Conservation (phyloP, 2,329 filamentous ascomycete genomes). For the Davidsoniella neocaledoniae region DNA sequence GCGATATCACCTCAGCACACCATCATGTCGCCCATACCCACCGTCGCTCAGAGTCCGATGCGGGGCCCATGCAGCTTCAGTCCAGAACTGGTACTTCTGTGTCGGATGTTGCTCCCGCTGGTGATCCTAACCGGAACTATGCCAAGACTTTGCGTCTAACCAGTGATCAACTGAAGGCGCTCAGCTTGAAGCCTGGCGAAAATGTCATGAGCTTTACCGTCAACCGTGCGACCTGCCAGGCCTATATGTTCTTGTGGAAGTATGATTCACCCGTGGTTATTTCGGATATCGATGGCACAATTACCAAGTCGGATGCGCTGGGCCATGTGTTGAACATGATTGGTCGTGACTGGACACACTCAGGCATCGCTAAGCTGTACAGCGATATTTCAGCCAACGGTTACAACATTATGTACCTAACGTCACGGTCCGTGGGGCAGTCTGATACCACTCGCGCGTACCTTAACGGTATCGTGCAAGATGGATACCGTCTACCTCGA, state of each 20-base stretch:
- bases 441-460: constrained; percentile 83
- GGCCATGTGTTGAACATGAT: constrained; percentile 95
- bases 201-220: constrained; percentile 95
- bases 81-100: constrained; percentile 28
- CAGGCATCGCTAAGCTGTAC: constrained; percentile 92
- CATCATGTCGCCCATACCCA: constrained; percentile 24
- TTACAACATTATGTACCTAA: constrained; percentile 98
- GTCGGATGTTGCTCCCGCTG: constrained; percentile 45
- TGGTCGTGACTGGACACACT: constrained; percentile 93
- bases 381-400: constrained; percentile 89
- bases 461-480: constrained; percentile 75
- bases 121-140: constrained; percentile 70
- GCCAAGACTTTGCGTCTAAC: constrained; percentile 92
- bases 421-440: constrained; percentile 82
- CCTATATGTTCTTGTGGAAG: constrained; percentile 87
- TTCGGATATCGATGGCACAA: constrained; percentile 96
- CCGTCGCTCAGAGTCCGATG: constrained; percentile 50
- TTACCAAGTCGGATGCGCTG: constrained; percentile 90
- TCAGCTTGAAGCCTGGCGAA: constrained; percentile 67
- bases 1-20: constrained; percentile 30
- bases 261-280: constrained; percentile 88
- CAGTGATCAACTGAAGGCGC: constrained; percentile 79
- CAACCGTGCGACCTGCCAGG: constrained; percentile 80
- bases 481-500: constrained; percentile 67
- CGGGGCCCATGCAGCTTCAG: constrained; percentile 34